phyloP scores from a whole-genome alignment of 352 stramenopile species.

The Pythium scleroteichum region DNA sequence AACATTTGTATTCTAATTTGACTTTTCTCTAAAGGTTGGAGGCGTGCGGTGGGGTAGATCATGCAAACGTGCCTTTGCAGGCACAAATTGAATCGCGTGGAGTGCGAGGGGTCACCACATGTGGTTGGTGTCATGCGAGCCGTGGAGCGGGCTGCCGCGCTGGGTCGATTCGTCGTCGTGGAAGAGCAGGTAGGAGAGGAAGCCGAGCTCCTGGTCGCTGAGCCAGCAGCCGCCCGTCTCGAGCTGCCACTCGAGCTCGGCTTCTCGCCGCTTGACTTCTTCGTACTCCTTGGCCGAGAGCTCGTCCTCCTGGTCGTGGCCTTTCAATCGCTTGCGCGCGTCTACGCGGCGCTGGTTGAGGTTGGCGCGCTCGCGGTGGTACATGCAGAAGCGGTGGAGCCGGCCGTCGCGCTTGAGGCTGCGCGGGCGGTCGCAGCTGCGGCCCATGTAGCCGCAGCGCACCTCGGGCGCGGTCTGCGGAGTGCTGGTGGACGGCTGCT shows the following conservation, averaged over 20 bases:
- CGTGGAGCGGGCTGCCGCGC: slow-evolving; percentile 1
- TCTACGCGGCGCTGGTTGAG: slow-evolving; percentile 63
- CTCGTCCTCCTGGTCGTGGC: slow-evolving; percentile 19
- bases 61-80: no score
- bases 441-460: slow-evolving; percentile 72
- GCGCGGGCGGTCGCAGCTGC: slow-evolving; percentile 61
- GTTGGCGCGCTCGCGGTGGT: slow-evolving; percentile 71
- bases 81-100: background rate
- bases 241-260: slow-evolving; percentile 21
- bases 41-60: no score
- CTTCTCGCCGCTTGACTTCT: slow-evolving; percentile 22
- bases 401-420: slow-evolving; percentile 74
- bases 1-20: no score
- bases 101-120: slow-evolving; percentile 8
- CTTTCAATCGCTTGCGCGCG: slow-evolving; percentile 19
- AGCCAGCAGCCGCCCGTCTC: slow-evolving; percentile 19
- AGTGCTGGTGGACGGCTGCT: background rate
- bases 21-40: no score
- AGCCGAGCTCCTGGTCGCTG: slow-evolving; percentile 22
- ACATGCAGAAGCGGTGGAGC: slow-evolving; percentile 75
- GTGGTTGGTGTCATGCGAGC: slow-evolving; percentile 10
- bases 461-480: slow-evolving; percentile 27
- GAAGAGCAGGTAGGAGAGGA: slow-evolving; percentile 20
- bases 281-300: slow-evolving; percentile 21
- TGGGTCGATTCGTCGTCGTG: slow-evolving; percentile 6